Evolutionary conservation across 2,329 filamentous ascomycete genomes (phyloP).

Genomic region (Magnaporthiopsis rhizophila): DNA sequence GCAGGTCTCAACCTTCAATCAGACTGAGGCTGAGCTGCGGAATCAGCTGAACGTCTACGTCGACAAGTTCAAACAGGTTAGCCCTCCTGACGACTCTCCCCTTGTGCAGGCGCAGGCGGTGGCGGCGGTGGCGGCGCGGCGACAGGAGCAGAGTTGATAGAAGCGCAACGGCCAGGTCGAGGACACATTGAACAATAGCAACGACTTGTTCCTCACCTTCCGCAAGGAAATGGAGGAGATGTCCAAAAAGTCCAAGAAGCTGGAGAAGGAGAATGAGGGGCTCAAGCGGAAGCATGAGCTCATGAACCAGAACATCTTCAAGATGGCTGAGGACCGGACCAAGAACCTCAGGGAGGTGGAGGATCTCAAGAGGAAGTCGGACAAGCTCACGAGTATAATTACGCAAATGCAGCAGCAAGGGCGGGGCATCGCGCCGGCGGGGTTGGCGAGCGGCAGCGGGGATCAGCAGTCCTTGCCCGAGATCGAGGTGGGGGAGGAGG

Average conservation of each 20-base stretch:
- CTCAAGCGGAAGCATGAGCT: slow-evolving; percentile 89
- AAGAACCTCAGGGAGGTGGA: slow-evolving; percentile 70
- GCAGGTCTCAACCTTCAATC: slow-evolving; percentile 91
- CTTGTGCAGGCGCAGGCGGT: neutral
- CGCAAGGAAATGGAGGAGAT: slow-evolving; percentile 99
- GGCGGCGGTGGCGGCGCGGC: too few relatives aligned
- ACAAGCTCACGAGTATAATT: slow-evolving; percentile 89
- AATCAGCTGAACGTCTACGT: slow-evolving; percentile 98
- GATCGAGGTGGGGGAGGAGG: too few relatives aligned
- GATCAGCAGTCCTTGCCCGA: slow-evolving; percentile 46
- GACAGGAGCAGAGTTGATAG: slow-evolving; percentile 16
- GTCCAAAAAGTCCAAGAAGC: slow-evolving; percentile 95
- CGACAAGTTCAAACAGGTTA: slow-evolving; percentile 98
- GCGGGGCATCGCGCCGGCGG: slow-evolving; percentile 60
- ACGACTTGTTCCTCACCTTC: slow-evolving; percentile 94
- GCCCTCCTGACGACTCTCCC: slow-evolving; percentile 18
- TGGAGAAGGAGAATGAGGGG: slow-evolving; percentile 92
- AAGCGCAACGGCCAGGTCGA: slow-evolving; percentile 65
- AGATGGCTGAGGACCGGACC: slow-evolving; percentile 91
- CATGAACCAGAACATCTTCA: slow-evolving; percentile 88
- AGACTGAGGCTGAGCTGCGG: slow-evolving; percentile 87
- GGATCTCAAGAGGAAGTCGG: slow-evolving; percentile 73
- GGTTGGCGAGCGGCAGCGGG: slow-evolving; percentile 45
- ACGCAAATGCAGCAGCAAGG: slow-evolving; percentile 95
- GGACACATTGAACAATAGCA: slow-evolving; percentile 96